These are phyloP conservation scores for Hemisphaericaspora xylanilytica DNA, from an alignment of 1,139 yeast genomes.

Conservation along the genomic window DNA sequence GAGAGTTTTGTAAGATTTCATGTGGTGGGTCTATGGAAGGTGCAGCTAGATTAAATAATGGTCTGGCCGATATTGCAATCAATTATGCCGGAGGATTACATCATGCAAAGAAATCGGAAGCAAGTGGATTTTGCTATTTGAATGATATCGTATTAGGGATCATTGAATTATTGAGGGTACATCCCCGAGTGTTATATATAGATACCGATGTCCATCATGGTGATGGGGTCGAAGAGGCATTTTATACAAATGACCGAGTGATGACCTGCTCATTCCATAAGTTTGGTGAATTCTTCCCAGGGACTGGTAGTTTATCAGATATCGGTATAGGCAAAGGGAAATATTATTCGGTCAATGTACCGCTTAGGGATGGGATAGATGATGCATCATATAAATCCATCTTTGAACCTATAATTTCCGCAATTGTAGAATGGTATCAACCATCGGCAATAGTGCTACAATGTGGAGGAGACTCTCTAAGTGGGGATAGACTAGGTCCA, in stretches of 20 bases:
- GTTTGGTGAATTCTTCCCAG: slow-evolving; percentile 96
- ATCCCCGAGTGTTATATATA: slow-evolving; percentile 87
- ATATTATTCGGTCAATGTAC: slow-evolving; percentile 85
- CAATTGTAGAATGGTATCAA: slow-evolving; percentile 85
- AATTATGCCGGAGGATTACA: slow-evolving; percentile 98
- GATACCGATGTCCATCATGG: slow-evolving; percentile 98
- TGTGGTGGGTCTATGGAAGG: slow-evolving; percentile 96
- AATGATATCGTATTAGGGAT: slow-evolving; percentile 93
- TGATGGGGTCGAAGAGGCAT: slow-evolving; percentile 98
- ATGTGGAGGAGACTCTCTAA: slow-evolving; percentile 96
- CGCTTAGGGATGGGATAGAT: slow-evolving; percentile 91
- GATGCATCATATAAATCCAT: slow-evolving; percentile 88
- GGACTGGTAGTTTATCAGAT: slow-evolving; percentile 88
- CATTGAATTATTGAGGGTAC: slow-evolving; percentile 75
- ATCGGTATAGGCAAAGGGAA: slow-evolving; percentile 86
- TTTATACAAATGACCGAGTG: slow-evolving; percentile 90
- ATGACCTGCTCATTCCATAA: slow-evolving; percentile 97
- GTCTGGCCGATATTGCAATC: slow-evolving; percentile 91
- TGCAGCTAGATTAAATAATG: slow-evolving; percentile 76
- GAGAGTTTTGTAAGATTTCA: slow-evolving; percentile 83
- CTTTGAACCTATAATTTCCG: slow-evolving; percentile 81
- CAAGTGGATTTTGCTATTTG: slow-evolving; percentile 92
- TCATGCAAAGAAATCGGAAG: slow-evolving; percentile 93
- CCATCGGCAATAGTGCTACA: slow-evolving; percentile 94
- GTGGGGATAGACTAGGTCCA: slow-evolving; percentile 91